Conservation (phyloP, 352 stramenopile species). For the Halophytophthora polymorphica region DNA sequence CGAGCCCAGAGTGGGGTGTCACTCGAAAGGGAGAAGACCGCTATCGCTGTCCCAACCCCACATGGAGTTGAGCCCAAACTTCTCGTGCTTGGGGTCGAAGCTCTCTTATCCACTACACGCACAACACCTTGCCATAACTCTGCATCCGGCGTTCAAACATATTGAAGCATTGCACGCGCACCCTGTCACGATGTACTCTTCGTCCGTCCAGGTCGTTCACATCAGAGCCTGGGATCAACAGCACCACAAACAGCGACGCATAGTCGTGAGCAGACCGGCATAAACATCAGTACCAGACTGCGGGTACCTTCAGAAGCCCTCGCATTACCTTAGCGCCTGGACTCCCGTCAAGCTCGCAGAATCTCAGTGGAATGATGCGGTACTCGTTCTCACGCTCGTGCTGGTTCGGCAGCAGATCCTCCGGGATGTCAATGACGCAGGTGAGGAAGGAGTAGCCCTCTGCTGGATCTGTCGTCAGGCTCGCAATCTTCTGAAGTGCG, state of each 20-base stretch:
- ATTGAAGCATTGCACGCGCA: slow-evolving; percentile 6
- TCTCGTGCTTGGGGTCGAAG: slow-evolving; percentile 74
- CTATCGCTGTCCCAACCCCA: slow-evolving; percentile 77
- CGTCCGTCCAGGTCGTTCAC: slow-evolving; percentile 81
- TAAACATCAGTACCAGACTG: neutral
- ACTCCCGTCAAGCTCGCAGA: slow-evolving; percentile 42
- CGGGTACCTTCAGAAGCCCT: neutral
- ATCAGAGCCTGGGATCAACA: slow-evolving; percentile 73
- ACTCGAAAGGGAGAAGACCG: slow-evolving; percentile 79
- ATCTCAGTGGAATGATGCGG: slow-evolving; percentile 67
- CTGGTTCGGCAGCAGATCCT: slow-evolving; percentile 47
- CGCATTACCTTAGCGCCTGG: slow-evolving; percentile 20
- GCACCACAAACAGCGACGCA: neutral
- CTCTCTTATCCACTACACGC: slow-evolving; percentile 52
- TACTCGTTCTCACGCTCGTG: slow-evolving; percentile 83
- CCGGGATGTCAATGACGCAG: slow-evolving; percentile 54
- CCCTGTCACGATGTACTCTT: slow-evolving; percentile 62
- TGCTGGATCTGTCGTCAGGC: slow-evolving; percentile 58
- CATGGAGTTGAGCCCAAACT: slow-evolving; percentile 82
- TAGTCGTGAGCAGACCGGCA: too few relatives aligned
- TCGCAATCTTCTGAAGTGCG: slow-evolving; percentile 75
- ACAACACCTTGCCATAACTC: neutral
- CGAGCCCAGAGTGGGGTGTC: neutral
- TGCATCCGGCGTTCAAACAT: too few relatives aligned
- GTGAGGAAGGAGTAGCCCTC: slow-evolving; percentile 46